A percentile compares a stretch with the other conserved stretches of the same genome.
These are phyloP conservation scores for Yamagishiella unicocca DNA, from an alignment of 139 green algal genomes.

Conservation along the genomic window DNA sequence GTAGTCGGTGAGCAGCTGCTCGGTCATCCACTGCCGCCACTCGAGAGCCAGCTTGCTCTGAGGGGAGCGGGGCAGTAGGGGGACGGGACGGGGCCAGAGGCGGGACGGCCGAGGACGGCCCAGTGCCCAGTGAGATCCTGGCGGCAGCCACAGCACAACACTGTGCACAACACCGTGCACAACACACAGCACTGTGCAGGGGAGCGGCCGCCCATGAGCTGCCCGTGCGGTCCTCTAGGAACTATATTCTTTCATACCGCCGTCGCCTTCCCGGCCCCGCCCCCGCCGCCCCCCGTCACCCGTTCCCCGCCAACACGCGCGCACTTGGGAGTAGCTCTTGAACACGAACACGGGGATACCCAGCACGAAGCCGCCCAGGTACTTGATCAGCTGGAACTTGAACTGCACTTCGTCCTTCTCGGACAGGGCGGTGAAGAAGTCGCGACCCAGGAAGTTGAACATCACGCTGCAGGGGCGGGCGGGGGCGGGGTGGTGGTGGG, in stretches of 20 bases:
- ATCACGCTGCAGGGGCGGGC: conserved; percentile 76
- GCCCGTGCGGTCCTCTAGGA: no score
- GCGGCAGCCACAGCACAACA: no score
- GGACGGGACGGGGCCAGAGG: no score
- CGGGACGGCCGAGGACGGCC: no score
- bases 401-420: conserved; percentile 89
- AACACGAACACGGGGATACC: conserved; percentile 97
- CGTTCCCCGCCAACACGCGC: background rate
- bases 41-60: conserved; percentile 88
- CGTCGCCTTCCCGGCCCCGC: background rate
- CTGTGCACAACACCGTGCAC: no score
- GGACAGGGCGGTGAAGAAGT: conserved; percentile 98
- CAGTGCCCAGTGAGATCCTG: no score
- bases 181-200: no score
- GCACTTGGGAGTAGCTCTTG: conserved; percentile 82
- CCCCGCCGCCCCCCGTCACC: background rate
- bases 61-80: background rate
- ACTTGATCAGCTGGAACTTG: conserved; percentile 84
- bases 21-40: conserved; percentile 97
- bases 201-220: no score
- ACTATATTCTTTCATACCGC: no score
- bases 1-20: conserved; percentile 86
- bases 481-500: background rate
- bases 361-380: conserved; percentile 74
- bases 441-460: conserved; percentile 98